Percentiles rank a stretch among this genome's conserved stretches.
Conservation (phyloP, 2,329 filamentous ascomycete species). For the Monilinia fructicola region DNA sequence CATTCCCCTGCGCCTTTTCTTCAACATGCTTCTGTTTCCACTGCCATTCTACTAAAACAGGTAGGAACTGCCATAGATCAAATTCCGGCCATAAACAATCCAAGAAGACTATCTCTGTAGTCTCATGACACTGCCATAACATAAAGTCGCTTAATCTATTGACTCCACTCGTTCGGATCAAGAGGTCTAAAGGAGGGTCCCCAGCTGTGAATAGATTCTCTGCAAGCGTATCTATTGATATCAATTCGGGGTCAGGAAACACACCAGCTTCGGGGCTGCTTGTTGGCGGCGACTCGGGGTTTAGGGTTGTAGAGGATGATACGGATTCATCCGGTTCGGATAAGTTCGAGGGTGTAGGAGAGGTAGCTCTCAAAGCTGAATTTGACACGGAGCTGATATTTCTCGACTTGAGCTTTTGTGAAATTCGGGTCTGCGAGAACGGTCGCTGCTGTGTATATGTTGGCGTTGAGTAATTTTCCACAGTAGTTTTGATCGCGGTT, state of each 20-base stretch:
- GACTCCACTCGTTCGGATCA: constrained; percentile 90
- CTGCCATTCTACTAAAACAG: constrained; percentile 89
- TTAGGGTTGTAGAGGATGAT: constrained; percentile 58
- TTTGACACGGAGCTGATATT: constrained; percentile 44
- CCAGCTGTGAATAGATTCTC: constrained; percentile 85
- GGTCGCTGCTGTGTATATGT: constrained; percentile 64
- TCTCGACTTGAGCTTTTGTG: constrained; percentile 76
- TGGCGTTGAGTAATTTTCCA: constrained; percentile 79
- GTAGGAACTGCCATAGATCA: constrained; percentile 88
- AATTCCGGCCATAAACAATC: constrained; percentile 96
- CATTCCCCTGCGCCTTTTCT: constrained; percentile 31
- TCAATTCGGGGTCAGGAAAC: constrained; percentile 79
- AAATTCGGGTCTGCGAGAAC: constrained; percentile 86
- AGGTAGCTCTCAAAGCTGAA: constrained; percentile 44
- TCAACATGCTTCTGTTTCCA: constrained; percentile 50
- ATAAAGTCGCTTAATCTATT: constrained; percentile 94
- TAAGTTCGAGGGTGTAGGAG: constrained; percentile 47
- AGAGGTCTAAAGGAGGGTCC: constrained; percentile 83
- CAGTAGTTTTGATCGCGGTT: constrained; percentile 80
- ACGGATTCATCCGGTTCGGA: constrained; percentile 51
- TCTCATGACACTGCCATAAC: constrained; percentile 95
- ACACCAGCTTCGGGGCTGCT: constrained; percentile 38
- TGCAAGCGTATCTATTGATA: constrained; percentile 78
- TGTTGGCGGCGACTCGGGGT: constrained; percentile 39
- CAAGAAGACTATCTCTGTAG: constrained; percentile 89